These are phyloP conservation scores for Vigna nakashimae DNA, from an alignment of 306 rosid genomes.

Conservation along the genomic window DNA sequence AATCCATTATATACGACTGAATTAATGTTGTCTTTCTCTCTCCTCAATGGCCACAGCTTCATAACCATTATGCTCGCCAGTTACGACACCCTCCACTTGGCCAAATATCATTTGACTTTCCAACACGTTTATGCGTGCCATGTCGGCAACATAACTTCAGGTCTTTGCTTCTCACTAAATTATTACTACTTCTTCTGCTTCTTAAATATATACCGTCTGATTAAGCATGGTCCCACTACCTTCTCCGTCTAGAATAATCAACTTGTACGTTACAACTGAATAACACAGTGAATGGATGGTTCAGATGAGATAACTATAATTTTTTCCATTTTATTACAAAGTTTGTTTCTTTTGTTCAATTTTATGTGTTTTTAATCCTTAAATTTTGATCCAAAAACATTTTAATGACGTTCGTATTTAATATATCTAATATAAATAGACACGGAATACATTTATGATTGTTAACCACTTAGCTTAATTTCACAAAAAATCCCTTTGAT, in stretches of 20 bases:
- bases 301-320: not conserved
- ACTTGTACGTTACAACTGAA: not conserved
- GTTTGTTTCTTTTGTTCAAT: no score
- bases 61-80: constrained; percentile 41
- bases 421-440: not conserved
- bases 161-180: not conserved
- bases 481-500: constrained; percentile 34
- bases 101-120: constrained; percentile 42
- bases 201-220: not conserved
- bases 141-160: constrained; percentile 64
- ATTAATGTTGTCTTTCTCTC: not conserved
- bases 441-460: not conserved
- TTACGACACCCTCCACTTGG: constrained; percentile 49
- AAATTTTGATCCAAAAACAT: no score
- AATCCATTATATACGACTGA: no score
- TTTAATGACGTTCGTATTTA: not conserved
- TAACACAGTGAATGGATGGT: no score
- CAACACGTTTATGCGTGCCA: constrained; percentile 52
- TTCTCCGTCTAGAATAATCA: not conserved
- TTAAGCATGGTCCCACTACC: not conserved
- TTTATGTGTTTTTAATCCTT: no score
- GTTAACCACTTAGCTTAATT: not conserved
- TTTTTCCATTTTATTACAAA: not conserved
- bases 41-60: not conserved
- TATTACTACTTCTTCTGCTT: not conserved